These are phyloP conservation scores for Plenodomus tracheiphilus DNA, from an alignment of 2,329 filamentous ascomycete genomes.

Conservation along the genomic window DNA sequence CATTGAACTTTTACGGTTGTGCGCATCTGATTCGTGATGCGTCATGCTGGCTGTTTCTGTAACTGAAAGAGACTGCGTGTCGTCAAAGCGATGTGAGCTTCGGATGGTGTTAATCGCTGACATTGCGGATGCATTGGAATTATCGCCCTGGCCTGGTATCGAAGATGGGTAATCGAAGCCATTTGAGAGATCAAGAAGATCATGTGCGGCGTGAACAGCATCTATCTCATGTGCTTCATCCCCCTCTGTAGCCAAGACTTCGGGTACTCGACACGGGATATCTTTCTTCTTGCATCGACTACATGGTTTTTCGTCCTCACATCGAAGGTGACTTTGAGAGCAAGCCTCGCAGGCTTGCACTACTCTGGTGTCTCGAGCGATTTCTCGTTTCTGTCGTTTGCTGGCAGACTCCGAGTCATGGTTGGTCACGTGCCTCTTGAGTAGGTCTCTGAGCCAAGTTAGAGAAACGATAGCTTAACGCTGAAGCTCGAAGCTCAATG, in stretches of 20 bases:
- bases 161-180: slow-evolving; percentile 22
- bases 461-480: neutral
- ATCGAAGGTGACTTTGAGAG: slow-evolving; percentile 56
- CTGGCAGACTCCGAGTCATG: slow-evolving; percentile 44
- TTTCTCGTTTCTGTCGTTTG: slow-evolving; percentile 30
- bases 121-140: slow-evolving; percentile 1
- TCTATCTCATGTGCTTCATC: slow-evolving; percentile 25
- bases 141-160: slow-evolving; percentile 7
- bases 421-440: slow-evolving; percentile 56
- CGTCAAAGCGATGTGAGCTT: slow-evolving; percentile 6
- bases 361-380: slow-evolving; percentile 31
- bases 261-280: slow-evolving; percentile 47
- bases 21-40: neutral
- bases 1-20: neutral
- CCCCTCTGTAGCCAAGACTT: slow-evolving; percentile 13
- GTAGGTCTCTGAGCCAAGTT: slow-evolving; percentile 46
- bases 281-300: slow-evolving; percentile 55
- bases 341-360: slow-evolving; percentile 57
- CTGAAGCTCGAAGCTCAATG: neutral
- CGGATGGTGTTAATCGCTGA: slow-evolving; percentile 2
- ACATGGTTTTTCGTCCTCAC: slow-evolving; percentile 59
- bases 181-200: slow-evolving; percentile 34
- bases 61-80: slow-evolving; percentile 4
- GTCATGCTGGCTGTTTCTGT: neutral
- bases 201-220: slow-evolving; percentile 35